These are phyloP conservation scores for Trametes gibbosa DNA, from an alignment of 768 basidiomycete genomes.

Conservation along the genomic window DNA sequence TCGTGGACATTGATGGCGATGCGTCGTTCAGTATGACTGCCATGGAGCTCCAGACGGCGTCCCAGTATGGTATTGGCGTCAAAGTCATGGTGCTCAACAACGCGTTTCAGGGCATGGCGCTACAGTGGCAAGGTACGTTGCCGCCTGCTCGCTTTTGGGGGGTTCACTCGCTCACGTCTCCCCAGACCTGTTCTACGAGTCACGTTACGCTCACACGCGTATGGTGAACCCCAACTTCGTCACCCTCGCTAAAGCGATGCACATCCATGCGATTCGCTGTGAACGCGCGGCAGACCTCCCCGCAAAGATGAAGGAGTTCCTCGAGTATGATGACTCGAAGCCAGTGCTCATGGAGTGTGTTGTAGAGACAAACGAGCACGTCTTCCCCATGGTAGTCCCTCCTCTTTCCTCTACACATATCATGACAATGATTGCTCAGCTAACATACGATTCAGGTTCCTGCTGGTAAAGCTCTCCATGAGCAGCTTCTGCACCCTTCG, in stretches of 20 bases:
- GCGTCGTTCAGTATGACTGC: slow-evolving; percentile 99
- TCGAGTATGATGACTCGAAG: slow-evolving; percentile 85
- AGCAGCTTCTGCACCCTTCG: slow-evolving; percentile 70
- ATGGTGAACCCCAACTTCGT: slow-evolving; percentile 98
- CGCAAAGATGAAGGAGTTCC: slow-evolving; percentile 96
- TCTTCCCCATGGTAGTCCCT: slow-evolving; percentile 80
- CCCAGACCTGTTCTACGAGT: slow-evolving; percentile 90
- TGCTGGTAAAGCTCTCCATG: slow-evolving; percentile 92
- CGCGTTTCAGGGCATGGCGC: slow-evolving; percentile 98
- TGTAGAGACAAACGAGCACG: slow-evolving; percentile 82
- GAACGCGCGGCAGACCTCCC: slow-evolving; percentile 71
- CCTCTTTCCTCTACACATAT: slow-evolving; percentile 17
- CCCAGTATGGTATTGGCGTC: slow-evolving; percentile 89
- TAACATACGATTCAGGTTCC: slow-evolving; percentile 53
- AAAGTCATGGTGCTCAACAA: slow-evolving; percentile 94
- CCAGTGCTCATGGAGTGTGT: slow-evolving; percentile 91
- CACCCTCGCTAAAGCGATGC: slow-evolving; percentile 85
- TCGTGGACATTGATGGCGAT: slow-evolving; percentile 96
- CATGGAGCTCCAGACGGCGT: slow-evolving; percentile 96
- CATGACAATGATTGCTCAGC: not conserved
- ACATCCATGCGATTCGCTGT: slow-evolving; percentile 86
- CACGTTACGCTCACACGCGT: slow-evolving; percentile 89
- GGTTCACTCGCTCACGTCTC: not conserved
- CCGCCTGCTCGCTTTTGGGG: not conserved
- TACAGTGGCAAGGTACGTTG: slow-evolving; percentile 92